Percentiles rank a stretch among this genome's conserved stretches.
Conservation (phyloP, 2,329 filamentous ascomycete genomes). For the Colletotrichum lindemuthianum region DNA sequence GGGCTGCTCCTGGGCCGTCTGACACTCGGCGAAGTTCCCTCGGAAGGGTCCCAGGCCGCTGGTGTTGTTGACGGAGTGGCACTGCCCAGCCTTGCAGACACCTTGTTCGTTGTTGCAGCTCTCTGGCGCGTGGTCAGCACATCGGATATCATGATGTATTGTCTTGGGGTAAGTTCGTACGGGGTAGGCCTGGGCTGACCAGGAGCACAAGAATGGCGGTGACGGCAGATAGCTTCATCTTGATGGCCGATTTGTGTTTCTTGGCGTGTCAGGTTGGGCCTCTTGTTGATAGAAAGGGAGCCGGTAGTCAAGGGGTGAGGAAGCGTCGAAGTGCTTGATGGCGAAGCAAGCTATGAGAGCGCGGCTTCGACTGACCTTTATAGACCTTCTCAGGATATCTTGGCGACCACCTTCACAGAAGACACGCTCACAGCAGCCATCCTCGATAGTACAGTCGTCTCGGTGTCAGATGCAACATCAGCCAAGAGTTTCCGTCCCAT, state of each 20-base stretch:
- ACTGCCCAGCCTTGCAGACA: conserved; percentile 1
- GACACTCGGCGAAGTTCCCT: conserved; percentile 2
- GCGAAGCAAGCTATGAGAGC: no score
- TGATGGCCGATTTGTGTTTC: not conserved
- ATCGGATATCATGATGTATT: not conserved
- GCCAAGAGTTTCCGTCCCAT: no score
- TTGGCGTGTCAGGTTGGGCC: no score
- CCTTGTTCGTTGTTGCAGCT: conserved; percentile 14
- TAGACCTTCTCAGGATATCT: no score
- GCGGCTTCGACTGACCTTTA: no score
- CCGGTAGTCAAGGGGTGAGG: no score
- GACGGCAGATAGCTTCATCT: not conserved
- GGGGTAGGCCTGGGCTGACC: not conserved
- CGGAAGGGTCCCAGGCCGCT: conserved; percentile 5
- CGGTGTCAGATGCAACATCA: no score
- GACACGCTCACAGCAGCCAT: no score
- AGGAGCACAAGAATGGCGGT: not conserved
- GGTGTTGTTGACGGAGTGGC: conserved; percentile 9
- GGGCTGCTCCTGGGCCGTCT: not conserved
- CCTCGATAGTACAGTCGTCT: no score
- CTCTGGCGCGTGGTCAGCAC: not conserved
- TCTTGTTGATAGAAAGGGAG: no score
- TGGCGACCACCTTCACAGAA: no score
- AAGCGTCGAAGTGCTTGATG: no score
- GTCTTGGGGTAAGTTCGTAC: not conserved